Evolutionary conservation across 805 yeast genomes (phyloP).

Genomic region (Yamadazyma tumulicola): DNA sequence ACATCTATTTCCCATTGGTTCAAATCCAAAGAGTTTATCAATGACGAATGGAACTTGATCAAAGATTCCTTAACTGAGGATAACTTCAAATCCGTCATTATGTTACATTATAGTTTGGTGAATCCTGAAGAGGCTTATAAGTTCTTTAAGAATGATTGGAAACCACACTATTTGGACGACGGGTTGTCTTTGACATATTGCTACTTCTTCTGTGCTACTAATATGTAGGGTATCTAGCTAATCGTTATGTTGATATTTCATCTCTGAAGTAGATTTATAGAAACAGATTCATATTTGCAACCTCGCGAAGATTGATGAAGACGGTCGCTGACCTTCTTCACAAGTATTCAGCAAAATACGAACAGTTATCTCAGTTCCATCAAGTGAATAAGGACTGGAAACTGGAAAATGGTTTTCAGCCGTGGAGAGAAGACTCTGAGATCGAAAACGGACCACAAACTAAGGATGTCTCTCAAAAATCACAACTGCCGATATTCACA

Average conservation of each 20-base stretch:
- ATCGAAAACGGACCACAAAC: too few species aligned
- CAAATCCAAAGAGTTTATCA: conserved; percentile 48
- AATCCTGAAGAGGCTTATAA: conserved; percentile 62
- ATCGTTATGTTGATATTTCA: background rate
- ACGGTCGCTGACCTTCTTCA: conserved; percentile 1
- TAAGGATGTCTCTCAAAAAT: too few species aligned
- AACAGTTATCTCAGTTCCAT: conserved; percentile 5
- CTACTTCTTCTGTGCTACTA: conserved; percentile 10
- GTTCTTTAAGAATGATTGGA: conserved; percentile 42
- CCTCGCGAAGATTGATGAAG: background rate
- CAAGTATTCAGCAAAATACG: conserved; percentile 8
- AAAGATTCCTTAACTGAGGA: conserved; percentile 23
- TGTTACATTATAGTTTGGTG: conserved; percentile 66
- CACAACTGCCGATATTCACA: too few species aligned
- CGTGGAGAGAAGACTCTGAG: background rate
- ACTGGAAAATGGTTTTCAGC: background rate
- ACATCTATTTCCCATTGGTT: conserved; percentile 61
- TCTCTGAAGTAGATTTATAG: background rate
- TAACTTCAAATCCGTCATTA: conserved; percentile 63
- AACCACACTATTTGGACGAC: conserved; percentile 43
- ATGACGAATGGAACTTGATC: conserved; percentile 50
- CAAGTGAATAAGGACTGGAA: background rate
- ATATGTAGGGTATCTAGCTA: conserved; percentile 8
- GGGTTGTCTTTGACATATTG: conserved; percentile 32
- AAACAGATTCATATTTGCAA: conserved; percentile 1